Evolutionary conservation across 768 basidiomycete species (phyloP).

Genomic region (Naganishia friedmannii): DNA sequence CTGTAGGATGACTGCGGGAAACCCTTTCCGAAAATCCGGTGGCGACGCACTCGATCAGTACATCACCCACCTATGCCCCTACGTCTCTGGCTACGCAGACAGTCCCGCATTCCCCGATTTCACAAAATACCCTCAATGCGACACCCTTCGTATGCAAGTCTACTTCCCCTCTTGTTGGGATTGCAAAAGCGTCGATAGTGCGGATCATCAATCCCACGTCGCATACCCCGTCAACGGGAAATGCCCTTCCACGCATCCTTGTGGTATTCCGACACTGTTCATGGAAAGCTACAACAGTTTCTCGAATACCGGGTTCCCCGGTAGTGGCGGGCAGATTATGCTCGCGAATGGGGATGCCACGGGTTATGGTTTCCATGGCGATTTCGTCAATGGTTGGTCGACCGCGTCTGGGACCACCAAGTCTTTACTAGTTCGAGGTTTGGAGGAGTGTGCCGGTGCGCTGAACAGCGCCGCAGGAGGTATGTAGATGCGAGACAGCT

Average conservation of each 20-base stretch:
- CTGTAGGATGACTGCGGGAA: constrained; percentile 13
- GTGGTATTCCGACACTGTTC: constrained; percentile 40
- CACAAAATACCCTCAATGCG: constrained; percentile 36
- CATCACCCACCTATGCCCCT: constrained; percentile 13
- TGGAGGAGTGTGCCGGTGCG: constrained; percentile 14
- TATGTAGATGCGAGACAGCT: background rate
- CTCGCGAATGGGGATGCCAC: constrained; percentile 51
- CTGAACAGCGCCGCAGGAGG: constrained; percentile 19
- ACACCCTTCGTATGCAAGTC: constrained; percentile 52
- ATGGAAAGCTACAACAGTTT: constrained; percentile 39
- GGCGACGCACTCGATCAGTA: constrained; percentile 10
- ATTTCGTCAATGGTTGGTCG: constrained; percentile 52
- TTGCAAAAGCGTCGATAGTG: constrained; percentile 53
- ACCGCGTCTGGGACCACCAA: background rate
- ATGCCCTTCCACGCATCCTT: constrained; percentile 49
- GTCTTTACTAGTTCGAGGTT: constrained; percentile 8
- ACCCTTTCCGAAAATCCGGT: constrained; percentile 4
- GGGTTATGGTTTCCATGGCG: constrained; percentile 49
- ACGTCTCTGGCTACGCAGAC: background rate
- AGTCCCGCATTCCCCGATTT: constrained; percentile 17
- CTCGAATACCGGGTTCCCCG: constrained; percentile 1
- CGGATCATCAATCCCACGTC: constrained; percentile 52
- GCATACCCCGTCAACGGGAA: constrained; percentile 48
- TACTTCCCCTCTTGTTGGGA: constrained; percentile 50
- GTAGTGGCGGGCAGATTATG: constrained; percentile 42